Evolutionary conservation across 148 eudicot species (phyloP).

Genomic region (Vaccinium darrowii): DNA sequence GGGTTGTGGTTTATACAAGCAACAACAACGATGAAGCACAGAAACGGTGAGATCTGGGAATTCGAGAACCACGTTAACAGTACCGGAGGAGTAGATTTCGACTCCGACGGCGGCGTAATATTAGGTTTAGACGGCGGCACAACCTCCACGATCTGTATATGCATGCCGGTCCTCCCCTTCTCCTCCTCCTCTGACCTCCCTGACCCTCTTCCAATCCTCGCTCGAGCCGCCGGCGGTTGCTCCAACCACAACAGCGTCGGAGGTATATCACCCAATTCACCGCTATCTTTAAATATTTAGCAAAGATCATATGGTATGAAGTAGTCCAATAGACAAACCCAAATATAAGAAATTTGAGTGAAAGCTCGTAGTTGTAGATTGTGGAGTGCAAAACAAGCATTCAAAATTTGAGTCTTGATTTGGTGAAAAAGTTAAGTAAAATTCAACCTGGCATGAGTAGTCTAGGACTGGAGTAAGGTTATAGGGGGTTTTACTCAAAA

Average conservation of each 20-base stretch:
- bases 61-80: slow-evolving; percentile 17
- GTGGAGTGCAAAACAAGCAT: too few relatives aligned
- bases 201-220: slow-evolving; percentile 48
- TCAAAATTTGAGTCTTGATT: too few relatives aligned
- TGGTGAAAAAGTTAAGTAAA: too few relatives aligned
- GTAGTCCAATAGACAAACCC: too few relatives aligned
- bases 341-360: too few relatives aligned
- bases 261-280: slow-evolving; percentile 43
- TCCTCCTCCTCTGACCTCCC: slow-evolving; percentile 26
- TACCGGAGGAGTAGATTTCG: not conserved
- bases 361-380: too few relatives aligned
- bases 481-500: too few relatives aligned
- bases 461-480: too few relatives aligned
- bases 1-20: not conserved
- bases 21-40: slow-evolving; percentile 17
- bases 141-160: slow-evolving; percentile 76
- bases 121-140: slow-evolving; percentile 86
- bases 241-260: slow-evolving; percentile 87
- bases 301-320: too few relatives aligned
- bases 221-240: slow-evolving; percentile 73
- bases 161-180: slow-evolving; percentile 43
- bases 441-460: too few relatives aligned
- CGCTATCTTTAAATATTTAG: not conserved
- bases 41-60: slow-evolving; percentile 30
- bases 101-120: slow-evolving; percentile 31